Base-by-base conservation (phyloP, 495 filamentous ascomycete genomes). In the Bacidia rubella region DNA sequence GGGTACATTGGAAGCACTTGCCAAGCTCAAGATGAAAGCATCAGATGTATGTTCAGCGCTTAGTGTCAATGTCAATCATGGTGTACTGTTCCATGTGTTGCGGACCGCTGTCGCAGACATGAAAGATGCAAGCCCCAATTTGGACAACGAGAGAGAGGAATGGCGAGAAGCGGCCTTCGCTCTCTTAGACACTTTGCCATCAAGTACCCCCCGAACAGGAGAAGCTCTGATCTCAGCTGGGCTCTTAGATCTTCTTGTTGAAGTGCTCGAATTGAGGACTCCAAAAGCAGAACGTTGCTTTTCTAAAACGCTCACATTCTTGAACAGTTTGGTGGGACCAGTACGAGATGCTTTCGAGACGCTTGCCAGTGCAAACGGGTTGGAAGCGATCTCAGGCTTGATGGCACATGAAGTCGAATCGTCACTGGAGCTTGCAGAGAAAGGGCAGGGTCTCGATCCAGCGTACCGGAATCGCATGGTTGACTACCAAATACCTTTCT, bases 61-160 rank as follows among this genome's bases (percentile, higher is more conserved):
- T 21, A 90, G 83, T 61, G 84, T 89, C 52, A 92, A 92, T 65
- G 88, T 95, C 50, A 97, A 90, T 61, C 93, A 99, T 58, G 93
- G 93, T 12, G 82, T 97, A 15, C 75, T 99, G n/a, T 82, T 95
- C 62, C 96, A 97, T 62, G 74, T 94, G 53, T 81, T 95, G 27
- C 81, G 90, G 46, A 95, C 90, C 63, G 82, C 86, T 11, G 85
- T 95, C 51, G 86, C 83, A 21, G 83, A 87, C 55, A 79, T 97
- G 66, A 75, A 73, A 35, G 78, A 85, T 42, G 70, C 75, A n/a
- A 50, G 53, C 39, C 71, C 75, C 45, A 71, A 78, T 39, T 68
- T 69, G 11, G 67, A 71, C 11, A 77, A 81, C 53, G 75, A 80
- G 58, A 63, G 80, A 47, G 87, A 94, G 59, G 80, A 90, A 59